Percentiles rank a stretch among this genome's conserved stretches.
These are phyloP conservation scores for Erodium trifolium DNA, from an alignment of 441 rosid genomes.

Conservation along the genomic window DNA sequence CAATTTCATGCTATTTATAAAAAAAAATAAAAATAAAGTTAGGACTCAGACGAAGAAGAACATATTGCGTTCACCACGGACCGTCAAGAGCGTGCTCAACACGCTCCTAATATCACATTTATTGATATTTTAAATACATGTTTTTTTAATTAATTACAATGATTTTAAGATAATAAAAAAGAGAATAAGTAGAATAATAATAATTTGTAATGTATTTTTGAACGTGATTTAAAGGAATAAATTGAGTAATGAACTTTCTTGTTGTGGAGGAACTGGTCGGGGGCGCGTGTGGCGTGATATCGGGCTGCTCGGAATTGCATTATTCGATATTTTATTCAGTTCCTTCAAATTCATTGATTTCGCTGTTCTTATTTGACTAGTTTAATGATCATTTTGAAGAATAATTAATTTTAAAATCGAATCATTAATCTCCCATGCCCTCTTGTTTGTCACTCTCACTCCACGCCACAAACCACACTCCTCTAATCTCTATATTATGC, in stretches of 20 bases:
- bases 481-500: not conserved
- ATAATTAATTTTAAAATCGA: not conserved
- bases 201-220: too few species aligned
- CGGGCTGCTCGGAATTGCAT: not conserved
- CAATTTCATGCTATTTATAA: constrained; percentile 1
- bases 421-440: not conserved
- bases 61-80: not conserved
- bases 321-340: constrained; percentile 3
- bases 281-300: not conserved
- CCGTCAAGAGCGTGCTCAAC: not conserved
- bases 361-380: not conserved
- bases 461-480: constrained; percentile 8
- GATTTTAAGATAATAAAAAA: too few species aligned
- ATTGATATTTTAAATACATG: too few species aligned
- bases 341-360: constrained; percentile 18
- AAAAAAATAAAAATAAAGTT: not conserved
- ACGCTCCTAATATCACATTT: too few species aligned
- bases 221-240: too few species aligned
- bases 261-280: too few species aligned
- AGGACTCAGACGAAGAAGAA: not conserved
- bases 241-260: too few species aligned
- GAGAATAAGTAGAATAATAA: too few species aligned
- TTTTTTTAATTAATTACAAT: too few species aligned
- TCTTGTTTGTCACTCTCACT: constrained; percentile 9
- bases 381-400: not conserved